Evolutionary conservation across 352 stramenopile species (phyloP).

Genomic region (Phytophthora chlamydospora): DNA sequence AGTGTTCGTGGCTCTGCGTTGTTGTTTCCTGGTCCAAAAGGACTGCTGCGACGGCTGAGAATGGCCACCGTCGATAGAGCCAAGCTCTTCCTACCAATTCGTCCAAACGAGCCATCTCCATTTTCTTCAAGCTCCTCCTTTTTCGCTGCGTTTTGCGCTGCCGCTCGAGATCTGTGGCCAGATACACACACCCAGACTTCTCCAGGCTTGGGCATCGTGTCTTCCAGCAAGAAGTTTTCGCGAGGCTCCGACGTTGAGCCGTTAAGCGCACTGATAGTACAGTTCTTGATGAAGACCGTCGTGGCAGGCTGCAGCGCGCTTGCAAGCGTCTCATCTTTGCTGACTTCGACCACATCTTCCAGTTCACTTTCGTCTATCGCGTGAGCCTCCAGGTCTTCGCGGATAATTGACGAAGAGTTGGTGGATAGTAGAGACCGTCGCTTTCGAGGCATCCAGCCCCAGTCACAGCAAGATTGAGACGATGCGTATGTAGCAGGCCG

Average conservation of each 20-base stretch:
- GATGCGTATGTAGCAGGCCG: conserved; percentile 55
- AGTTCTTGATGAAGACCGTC: conserved; percentile 63
- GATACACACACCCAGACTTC: conserved; percentile 81
- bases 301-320: conserved; percentile 15
- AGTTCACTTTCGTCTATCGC: conserved; percentile 9
- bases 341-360: conserved; percentile 12
- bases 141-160: conserved; percentile 39
- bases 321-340: conserved; percentile 20
- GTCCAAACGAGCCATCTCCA: conserved; percentile 7
- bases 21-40: conserved; percentile 23
- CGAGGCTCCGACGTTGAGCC: conserved; percentile 37
- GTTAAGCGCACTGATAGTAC: conserved; percentile 57
- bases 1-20: conserved; percentile 39
- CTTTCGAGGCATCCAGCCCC: conserved; percentile 25
- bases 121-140: conserved; percentile 20
- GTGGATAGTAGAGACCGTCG: not conserved
- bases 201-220: conserved; percentile 76
- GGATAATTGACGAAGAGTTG: conserved; percentile 17
- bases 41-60: conserved; percentile 42
- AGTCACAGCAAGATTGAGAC: conserved; percentile 50
- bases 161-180: conserved; percentile 50
- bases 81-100: conserved; percentile 27
- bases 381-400: conserved; percentile 16
- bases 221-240: conserved; percentile 74
- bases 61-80: conserved; percentile 31